Evolutionary conservation across 2,329 filamentous ascomycete species (phyloP), one percentile per base, ranked within the genome.

Genomic region (Apiospora pterosperma): DNA sequence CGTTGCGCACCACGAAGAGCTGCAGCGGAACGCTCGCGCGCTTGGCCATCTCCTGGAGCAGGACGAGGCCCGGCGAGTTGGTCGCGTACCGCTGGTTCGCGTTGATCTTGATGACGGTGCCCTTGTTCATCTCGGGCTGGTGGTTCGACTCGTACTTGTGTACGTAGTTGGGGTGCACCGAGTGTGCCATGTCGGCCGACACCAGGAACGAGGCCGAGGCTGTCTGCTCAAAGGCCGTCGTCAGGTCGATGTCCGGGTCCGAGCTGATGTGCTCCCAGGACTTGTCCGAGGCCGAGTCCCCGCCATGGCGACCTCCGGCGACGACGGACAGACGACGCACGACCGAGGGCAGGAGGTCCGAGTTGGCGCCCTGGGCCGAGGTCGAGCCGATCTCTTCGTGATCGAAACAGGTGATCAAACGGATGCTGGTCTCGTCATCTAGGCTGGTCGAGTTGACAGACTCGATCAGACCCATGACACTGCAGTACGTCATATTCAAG

Each of bases 181-280:
- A 91, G 81, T 99, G 96, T 1, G 96, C 94, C 96, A 99, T 98
- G 76, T 99, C 96, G 62, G 96, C 96, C 6, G 93, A 97, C 68
- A 99, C 85, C 65, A 99, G 88, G 85, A 99, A 97, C 1, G 93
- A 97, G 34, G 91, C 91, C 6, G 93, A 87, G 62, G 97, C 85
- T 1, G 92, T 96, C 82, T 98, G 95, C 80, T 99, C 96, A 76
- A 93, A 97, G 38, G 93, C 93, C 1, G 94, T 97, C 7, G 88
- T 81, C 16, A 90, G 80, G 69, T 91, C 89, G 25, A 81, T 79
- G 14, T 90, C 88, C 23, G 79, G 78, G 65, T 86, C 83, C 39
- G 81, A 78, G 63, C 81, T 75, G n/a, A 80, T 66, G 64, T 81
- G 78, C 69, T 90, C 88, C 77, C 90, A 92, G 1, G 88, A 88